Conservation (phyloP, 164 flowering plant species). For the Echeveria elegans region DNA sequence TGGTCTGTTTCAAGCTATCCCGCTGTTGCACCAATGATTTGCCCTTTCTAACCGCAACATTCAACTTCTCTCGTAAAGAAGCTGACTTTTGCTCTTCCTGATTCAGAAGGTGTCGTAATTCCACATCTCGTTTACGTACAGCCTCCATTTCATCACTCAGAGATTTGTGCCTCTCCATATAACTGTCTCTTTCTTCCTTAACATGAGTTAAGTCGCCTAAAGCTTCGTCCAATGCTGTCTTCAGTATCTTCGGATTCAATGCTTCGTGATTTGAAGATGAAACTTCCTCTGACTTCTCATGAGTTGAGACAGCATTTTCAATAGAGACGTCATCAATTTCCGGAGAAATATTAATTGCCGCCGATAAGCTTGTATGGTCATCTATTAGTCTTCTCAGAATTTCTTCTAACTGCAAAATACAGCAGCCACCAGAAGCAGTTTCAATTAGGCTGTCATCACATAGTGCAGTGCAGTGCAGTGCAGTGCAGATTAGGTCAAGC, state of each 20-base stretch:
- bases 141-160: constrained; percentile 43
- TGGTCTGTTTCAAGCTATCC: constrained; percentile 66
- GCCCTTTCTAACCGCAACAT: constrained; percentile 94
- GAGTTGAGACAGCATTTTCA: constrained; percentile 10
- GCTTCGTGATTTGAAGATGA: not conserved
- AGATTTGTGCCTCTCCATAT: constrained; percentile 35
- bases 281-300: not conserved
- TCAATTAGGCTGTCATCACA: constrained; percentile 31
- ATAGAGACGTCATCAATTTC: constrained; percentile 10
- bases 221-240: constrained; percentile 56
- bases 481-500: constrained; percentile 45
- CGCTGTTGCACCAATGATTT: constrained; percentile 90
- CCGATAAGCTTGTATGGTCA: constrained; percentile 24
- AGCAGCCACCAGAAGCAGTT: constrained; percentile 18
- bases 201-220: constrained; percentile 29
- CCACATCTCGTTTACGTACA: constrained; percentile 29
- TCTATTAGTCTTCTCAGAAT: constrained; percentile 54
- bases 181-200: constrained; percentile 57
- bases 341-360: constrained; percentile 16
- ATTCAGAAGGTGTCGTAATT: constrained; percentile 46
- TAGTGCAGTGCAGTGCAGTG: constrained; percentile 50
- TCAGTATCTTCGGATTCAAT: constrained; percentile 13
- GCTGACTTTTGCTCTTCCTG: constrained; percentile 88
- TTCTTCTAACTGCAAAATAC: constrained; percentile 37
- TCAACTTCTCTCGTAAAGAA: constrained; percentile 77